Evolutionary conservation across 2,329 filamentous ascomycete species (phyloP).

Genomic region (Colletotrichum abscissum): DNA sequence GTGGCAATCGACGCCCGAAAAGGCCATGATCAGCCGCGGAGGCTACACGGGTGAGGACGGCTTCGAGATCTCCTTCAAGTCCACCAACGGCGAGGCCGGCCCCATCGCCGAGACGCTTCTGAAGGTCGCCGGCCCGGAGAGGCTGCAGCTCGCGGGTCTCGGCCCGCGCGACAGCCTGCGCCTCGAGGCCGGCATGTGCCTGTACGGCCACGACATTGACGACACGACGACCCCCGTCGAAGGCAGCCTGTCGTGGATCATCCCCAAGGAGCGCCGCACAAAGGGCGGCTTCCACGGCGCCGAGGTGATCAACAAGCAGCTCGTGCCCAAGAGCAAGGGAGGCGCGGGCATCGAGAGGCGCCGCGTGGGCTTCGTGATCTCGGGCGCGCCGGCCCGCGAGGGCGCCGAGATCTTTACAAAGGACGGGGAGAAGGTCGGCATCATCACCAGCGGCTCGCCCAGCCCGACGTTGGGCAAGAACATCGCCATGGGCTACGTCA

Average conservation of each 20-base stretch:
- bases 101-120: constrained; percentile 69
- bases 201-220: constrained; percentile 98
- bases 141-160: constrained; percentile 84
- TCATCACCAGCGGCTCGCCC: constrained; percentile 89
- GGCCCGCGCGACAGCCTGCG: constrained; percentile 92
- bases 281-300: constrained; percentile 86
- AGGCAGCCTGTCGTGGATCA: constrained; percentile 77
- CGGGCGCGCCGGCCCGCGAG: constrained; percentile 90
- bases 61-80: constrained; percentile 87
- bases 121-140: constrained; percentile 69
- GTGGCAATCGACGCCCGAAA: constrained; percentile 58
- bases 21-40: constrained; percentile 79
- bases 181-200: constrained; percentile 96
- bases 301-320: constrained; percentile 79
- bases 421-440: constrained; percentile 76
- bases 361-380: constrained; percentile 83
- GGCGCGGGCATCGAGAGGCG: constrained; percentile 76
- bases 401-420: constrained; percentile 81
- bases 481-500: constrained; percentile 95
- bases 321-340: constrained; percentile 79
- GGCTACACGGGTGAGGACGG: constrained; percentile 99
- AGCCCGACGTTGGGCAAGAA: constrained; percentile 89
- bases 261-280: constrained; percentile 79
- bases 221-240: constrained; percentile 75
- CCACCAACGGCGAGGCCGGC: constrained; percentile 50